Base-by-base conservation (phyloP, 495 filamentous ascomycete species). In the Aspergillus cavernicola region DNA sequence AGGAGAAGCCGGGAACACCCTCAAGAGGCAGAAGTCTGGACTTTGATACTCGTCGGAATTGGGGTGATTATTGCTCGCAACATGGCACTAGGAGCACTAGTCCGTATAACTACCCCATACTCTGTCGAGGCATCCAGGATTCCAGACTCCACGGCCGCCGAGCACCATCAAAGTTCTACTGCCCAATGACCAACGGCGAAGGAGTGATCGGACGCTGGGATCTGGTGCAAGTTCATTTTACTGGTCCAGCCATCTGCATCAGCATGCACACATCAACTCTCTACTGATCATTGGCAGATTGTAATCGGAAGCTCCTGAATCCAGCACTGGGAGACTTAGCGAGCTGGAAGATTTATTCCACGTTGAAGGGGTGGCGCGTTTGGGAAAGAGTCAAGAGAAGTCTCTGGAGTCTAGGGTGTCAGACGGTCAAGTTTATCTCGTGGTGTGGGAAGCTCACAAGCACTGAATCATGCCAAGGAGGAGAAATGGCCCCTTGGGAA, bases 221-320 rank as follows among this genome's bases (percentile, higher is more conserved):
- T 43, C 41, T 24, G 20, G 8, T 33, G 12, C 26, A 15, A 15
- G 15, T 19, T 16, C 12, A 9, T 31, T 20, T 47, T 23, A 47
- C 10, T 47, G 33, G 52, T 40, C 32, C 42, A 54, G 26, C 42
- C 52, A 33, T 41, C 52, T 41, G 42, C 32, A 41, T 39, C 32
- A 38, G 35, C 12, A 54, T 50, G 46, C 46, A 39, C 46, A 50
- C 46, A 50, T 50, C 46, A 37, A 39, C 16, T 50, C 24, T 10
- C 15, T 37, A 15, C 23, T 19, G 16, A 20, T 16, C 7, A 31
- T 31, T 29, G 23, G 46, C 23, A 16, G 23, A 16, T 26, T 48
- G 28, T 13, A 4, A 15, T 46, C 28, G 42, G 39, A 41, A 28
- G 37, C 38, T 22, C 20, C 38, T 22, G n/a, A 6, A 20, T 39